Evolutionary conservation across 768 basidiomycete genomes (phyloP).

Genomic region (Termitomyces sp.): DNA sequence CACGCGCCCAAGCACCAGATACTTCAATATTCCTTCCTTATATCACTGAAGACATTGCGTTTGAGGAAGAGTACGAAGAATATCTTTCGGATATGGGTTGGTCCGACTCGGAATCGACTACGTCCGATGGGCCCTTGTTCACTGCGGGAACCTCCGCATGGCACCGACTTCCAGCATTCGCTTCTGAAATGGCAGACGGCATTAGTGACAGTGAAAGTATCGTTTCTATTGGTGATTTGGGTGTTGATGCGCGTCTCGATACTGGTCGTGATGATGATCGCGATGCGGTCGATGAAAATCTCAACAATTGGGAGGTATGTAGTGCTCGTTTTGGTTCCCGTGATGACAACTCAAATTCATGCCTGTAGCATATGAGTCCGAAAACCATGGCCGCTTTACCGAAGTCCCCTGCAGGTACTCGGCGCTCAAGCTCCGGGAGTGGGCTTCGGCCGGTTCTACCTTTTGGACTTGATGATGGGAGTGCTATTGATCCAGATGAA

Average conservation of each 20-base stretch:
- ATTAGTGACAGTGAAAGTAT: slow-evolving; percentile 96
- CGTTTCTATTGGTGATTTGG: slow-evolving; percentile 84
- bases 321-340: background rate
- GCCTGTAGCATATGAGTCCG: slow-evolving; percentile 85
- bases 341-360: slow-evolving; percentile 7
- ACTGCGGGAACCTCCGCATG: slow-evolving; percentile 60
- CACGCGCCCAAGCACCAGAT: slow-evolving; percentile 82
- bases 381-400: slow-evolving; percentile 92
- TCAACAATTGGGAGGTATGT: slow-evolving; percentile 95
- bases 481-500: slow-evolving; percentile 68
- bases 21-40: slow-evolving; percentile 85
- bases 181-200: slow-evolving; percentile 77
- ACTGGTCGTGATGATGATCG: slow-evolving; percentile 61
- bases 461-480: slow-evolving; percentile 72
- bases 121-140: slow-evolving; percentile 39
- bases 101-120: slow-evolving; percentile 51
- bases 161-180: slow-evolving; percentile 78
- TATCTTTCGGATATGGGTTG: slow-evolving; percentile 87
- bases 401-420: slow-evolving; percentile 81
- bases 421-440: slow-evolving; percentile 81
- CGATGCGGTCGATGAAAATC: slow-evolving; percentile 71
- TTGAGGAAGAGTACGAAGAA: slow-evolving; percentile 96
- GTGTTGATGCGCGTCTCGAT: slow-evolving; percentile 72
- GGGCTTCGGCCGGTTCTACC: slow-evolving; percentile 80
- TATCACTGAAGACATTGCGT: slow-evolving; percentile 90